Base-by-base conservation (phyloP, 2,329 filamentous ascomycete species). In the Calonectria honghensis region DNA sequence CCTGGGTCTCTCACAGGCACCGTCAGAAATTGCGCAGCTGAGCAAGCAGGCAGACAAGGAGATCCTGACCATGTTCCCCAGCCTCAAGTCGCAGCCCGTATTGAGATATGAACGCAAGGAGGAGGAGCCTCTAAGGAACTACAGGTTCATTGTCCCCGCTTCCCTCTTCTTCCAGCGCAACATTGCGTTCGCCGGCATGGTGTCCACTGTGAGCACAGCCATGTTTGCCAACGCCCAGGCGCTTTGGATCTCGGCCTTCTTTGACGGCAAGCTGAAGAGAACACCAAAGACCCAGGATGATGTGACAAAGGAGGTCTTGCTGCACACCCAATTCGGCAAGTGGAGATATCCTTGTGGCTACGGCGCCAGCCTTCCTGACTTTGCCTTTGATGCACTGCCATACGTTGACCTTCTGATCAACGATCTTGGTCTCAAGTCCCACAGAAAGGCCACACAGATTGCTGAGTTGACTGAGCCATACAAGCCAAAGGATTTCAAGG, bases 341-440 rank as follows among this genome's bases (percentile, higher is more conserved):
- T 93, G 92, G 89, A 88, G 94, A 29, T 93, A 94, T 79, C 91
- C 92, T 1, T 89, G 86, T 7, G 93, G 93, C 0, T 92, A 91
- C 79, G 93, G 93, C 1, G 86, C 85, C 24, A 87, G 86, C 79
- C 87, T 89, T 71, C 92, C 92, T 0, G 93, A 94, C 82, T 92
- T 95, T 77, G 92, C 94, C 18, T 95, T 96, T 79, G 94, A 96
- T 93, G 95, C 82, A 79, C 74, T 93, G 48, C 91, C 91, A 4
- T 93, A 92, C 81, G 73, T 78, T 9, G 79, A 83, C 32, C 73
- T 92, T 79, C 82, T 96, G 79, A 81, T 94, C 61, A 84, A 85
- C 6, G 94, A 96, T 82, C 79, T 95, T 63, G 93, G 91, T 0
- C 82, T 95, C 69, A 85, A 87, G 32, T 35, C 63, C 5, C 70